phyloP scores from a whole-genome alignment of 1,284 basidiomycete genomes.

The Pterulicium gracile region DNA sequence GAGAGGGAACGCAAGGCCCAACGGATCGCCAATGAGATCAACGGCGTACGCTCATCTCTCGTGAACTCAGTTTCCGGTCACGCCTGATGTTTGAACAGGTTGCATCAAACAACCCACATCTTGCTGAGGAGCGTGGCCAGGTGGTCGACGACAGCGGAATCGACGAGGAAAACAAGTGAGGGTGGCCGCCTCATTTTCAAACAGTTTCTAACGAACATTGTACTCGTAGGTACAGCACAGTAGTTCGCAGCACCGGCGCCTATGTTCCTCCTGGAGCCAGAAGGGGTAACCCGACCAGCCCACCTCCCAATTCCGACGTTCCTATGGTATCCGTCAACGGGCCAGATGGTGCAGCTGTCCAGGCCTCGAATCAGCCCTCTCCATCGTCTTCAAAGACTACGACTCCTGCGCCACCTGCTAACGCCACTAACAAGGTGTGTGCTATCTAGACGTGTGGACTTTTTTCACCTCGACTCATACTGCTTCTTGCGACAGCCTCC shows the following conservation, averaged over 20 bases:
- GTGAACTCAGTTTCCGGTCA: slow-evolving; percentile 4
- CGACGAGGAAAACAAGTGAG: slow-evolving; percentile 95
- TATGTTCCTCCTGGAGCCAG: slow-evolving; percentile 89
- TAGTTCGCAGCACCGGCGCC: slow-evolving; percentile 79
- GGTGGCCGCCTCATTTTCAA: too few relatives aligned
- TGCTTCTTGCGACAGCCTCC: slow-evolving; percentile 32
- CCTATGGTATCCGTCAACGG: slow-evolving; percentile 66
- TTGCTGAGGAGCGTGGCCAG: slow-evolving; percentile 84
- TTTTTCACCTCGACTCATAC: slow-evolving; percentile 8
- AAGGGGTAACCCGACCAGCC: slow-evolving; percentile 26
- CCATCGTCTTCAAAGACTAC: slow-evolving; percentile 41
- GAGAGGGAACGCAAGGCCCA: slow-evolving; percentile 85
- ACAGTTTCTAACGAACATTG: too few relatives aligned
- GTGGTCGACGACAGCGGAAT: slow-evolving; percentile 58
- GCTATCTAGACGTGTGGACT: not conserved
- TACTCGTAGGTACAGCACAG: slow-evolving; percentile 74
- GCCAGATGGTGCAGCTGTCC: slow-evolving; percentile 43
- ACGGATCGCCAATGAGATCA: slow-evolving; percentile 85
- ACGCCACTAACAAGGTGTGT: slow-evolving; percentile 23
- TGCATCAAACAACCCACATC: slow-evolving; percentile 67
- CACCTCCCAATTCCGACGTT: slow-evolving; percentile 34
- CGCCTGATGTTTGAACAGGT: slow-evolving; percentile 29
- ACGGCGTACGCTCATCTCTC: slow-evolving; percentile 45
- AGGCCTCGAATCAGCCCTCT: slow-evolving; percentile 26
- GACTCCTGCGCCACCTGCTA: slow-evolving; percentile 39